Base-by-base conservation (phyloP, 805 yeast genomes). In the Nakazawaea molendinolei region DNA sequence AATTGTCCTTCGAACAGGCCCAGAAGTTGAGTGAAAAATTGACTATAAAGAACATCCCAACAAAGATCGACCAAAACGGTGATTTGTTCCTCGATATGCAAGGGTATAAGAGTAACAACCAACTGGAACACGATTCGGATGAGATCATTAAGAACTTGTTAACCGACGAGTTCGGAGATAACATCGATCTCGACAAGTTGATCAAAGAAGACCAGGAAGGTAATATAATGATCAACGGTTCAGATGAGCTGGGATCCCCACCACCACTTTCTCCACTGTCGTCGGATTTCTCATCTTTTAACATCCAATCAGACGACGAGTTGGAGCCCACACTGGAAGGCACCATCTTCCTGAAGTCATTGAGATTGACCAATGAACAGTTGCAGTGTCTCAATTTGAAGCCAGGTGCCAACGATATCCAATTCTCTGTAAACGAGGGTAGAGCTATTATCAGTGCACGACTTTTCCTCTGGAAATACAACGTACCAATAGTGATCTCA, bases 81-180 rank as follows among this genome's bases (percentile, higher is more conserved):
- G 95, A 87, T 52, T 68, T 92, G 47, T 73, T 87, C 28, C 62
- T 92, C 30, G 98, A 92, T 60, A 86, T 90, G 79, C 94, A 87
- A 48, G 98, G 98, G 13, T 92, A 92, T 60, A 90, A 89, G 58
- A 82, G 95, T 23, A 86, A 80, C 48, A 82, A 79, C 34, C 76
- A 79, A 46, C 86, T 81, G 53, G 74, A 83, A 27, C 78, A 79
- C 34, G 78, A 76, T 46, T 75, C 94, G 0, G 95, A 87, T 53
- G 78, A 78, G 34, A 62, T 83, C 24, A 74, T 92, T 41, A 77
- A 76, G 47, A 78, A 80, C 46, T 65, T 89, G 28, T 65, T 90
- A 34, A 64, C 74, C 23, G 92, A 86, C 45, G 97, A 90, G 53
- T 67, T 89, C 44, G 80, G 80, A 5, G 56, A 57, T 9, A 71